Base-by-base conservation (phyloP, 2,329 filamentous ascomycete species). In the Alternaria alternata region DNA sequence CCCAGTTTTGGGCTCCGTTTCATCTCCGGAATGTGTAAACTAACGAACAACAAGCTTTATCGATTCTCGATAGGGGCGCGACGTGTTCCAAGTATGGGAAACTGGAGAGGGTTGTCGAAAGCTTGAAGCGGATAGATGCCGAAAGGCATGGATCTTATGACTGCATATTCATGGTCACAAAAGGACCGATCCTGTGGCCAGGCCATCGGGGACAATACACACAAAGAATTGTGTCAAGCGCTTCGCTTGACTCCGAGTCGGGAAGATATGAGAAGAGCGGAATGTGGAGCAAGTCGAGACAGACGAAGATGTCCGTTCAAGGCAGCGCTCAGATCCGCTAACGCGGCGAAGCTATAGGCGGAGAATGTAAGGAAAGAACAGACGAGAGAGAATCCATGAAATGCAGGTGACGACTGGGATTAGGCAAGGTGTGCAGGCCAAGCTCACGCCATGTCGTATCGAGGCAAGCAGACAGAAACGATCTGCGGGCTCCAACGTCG, bases 41-140 rank as follows among this genome's bases (percentile, higher is more conserved):
- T 65, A 71, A 62, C 61, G 51, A 41, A 65, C 28, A 68, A 69
- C 67, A 72, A 72, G 70, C 68, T 71, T 72, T 72, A 72, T 72
- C 56, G 68, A 71, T 69, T 72, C 30, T 65, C 54, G 57, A 61
- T 41, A 56, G 63, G 48, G 57, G 59, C 47, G 49, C 61, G 54
- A 57, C 48, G 12, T 47, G 51, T 62, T 60, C 66, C 65, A 63
- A 49, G 55, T 53, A 44, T 61, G 43, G 62, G 63, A 63, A 59
- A 57, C 56, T 64, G 61, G 63, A 52, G 60, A 66, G 30, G 51
- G 41, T 22, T 57, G 53, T 63, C 54, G 44, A 54, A 58, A 55
- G 55, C 39, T 51, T 41, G 38, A 47, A 49, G 30, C 41, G 52
- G 54, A 41, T 59, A 56, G 44, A 52, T 49, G 52, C 57, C 54